phyloP scores from a whole-genome alignment of 2,329 filamentous ascomycete genomes.

The Pyrenochaeta sp. region DNA sequence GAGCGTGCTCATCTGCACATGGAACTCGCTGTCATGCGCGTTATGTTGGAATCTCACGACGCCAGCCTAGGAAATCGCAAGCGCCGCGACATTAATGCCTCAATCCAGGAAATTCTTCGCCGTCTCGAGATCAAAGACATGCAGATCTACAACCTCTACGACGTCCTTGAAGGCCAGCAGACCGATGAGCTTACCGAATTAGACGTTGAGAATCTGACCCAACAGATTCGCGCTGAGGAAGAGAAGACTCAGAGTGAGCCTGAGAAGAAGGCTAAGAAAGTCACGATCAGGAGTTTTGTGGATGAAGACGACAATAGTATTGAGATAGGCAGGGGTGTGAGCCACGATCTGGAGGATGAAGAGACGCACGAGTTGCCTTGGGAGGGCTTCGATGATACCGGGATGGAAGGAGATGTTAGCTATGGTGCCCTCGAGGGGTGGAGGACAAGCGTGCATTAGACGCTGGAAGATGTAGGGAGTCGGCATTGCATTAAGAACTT shows the following conservation, averaged over 20 bases:
- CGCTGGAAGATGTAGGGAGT: background rate
- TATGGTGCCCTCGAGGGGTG: conserved; percentile 21
- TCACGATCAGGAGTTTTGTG: conserved; percentile 48
- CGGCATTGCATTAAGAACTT: background rate
- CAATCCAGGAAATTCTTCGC: conserved; percentile 68
- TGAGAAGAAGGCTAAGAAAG: conserved; percentile 46
- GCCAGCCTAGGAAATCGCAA: conserved; percentile 67
- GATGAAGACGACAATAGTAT: conserved; percentile 37
- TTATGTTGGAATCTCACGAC: conserved; percentile 69
- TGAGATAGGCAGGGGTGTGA: conserved; percentile 22
- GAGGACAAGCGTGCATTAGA: conserved; percentile 20
- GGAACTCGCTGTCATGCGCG: conserved; percentile 69
- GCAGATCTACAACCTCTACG: conserved; percentile 83
- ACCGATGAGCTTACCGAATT: conserved; percentile 59
- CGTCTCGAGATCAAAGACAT: conserved; percentile 77
- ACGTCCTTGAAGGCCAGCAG: conserved; percentile 84
- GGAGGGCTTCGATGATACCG: conserved; percentile 48
- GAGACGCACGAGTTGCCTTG: conserved; percentile 50
- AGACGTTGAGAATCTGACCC: conserved; percentile 54
- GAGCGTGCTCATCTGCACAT: conserved; percentile 80
- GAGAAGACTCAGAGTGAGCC: conserved; percentile 39
- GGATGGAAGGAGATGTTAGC: conserved; percentile 21
- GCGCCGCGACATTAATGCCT: conserved; percentile 67
- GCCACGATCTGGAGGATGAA: conserved; percentile 18
- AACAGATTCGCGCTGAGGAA: conserved; percentile 52